These are phyloP conservation scores for Mycena albidolilacea DNA, from an alignment of 768 basidiomycete species.

Conservation along the genomic window DNA sequence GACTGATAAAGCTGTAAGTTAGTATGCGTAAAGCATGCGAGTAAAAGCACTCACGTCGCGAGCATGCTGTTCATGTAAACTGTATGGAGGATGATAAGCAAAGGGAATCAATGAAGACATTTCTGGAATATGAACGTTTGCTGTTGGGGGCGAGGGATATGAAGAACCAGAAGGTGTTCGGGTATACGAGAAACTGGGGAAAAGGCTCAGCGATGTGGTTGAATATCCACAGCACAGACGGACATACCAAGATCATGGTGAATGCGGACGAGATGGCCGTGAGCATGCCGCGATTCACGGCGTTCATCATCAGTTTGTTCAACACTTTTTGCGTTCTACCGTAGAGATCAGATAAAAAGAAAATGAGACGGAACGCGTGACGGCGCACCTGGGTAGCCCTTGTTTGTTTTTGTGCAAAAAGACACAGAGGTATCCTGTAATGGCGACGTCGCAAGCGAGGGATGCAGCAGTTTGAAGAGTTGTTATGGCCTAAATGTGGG, in stretches of 20 bases:
- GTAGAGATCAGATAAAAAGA: not conserved
- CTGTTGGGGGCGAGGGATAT: constrained; percentile 32
- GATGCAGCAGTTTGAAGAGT: constrained; percentile 34
- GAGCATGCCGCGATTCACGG: constrained; percentile 34
- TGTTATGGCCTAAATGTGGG: constrained; percentile 21
- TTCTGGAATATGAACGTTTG: constrained; percentile 19
- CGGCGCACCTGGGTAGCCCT: constrained; percentile 26
- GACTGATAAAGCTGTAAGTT: not conserved
- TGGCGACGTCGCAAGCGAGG: constrained; percentile 29
- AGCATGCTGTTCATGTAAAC: constrained; percentile 42
- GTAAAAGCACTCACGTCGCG: constrained; percentile 27
- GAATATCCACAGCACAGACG: not conserved
- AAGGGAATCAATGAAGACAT: not conserved
- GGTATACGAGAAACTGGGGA: constrained; percentile 25
- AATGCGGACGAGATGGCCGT: constrained; percentile 21
- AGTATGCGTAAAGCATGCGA: not conserved
- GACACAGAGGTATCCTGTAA: constrained; percentile 30
- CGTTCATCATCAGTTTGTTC: constrained; percentile 32
- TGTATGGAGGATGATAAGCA: not conserved
- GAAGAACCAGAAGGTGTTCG: constrained; percentile 38
- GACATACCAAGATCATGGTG: constrained; percentile 30
- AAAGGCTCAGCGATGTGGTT: not conserved
- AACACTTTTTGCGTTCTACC: constrained; percentile 27
- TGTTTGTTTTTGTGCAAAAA: constrained; percentile 23
- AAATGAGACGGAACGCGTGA: no score